phyloP scores from a whole-genome alignment of 148 eudicot genomes.

The Rhododendron griersonianum region DNA sequence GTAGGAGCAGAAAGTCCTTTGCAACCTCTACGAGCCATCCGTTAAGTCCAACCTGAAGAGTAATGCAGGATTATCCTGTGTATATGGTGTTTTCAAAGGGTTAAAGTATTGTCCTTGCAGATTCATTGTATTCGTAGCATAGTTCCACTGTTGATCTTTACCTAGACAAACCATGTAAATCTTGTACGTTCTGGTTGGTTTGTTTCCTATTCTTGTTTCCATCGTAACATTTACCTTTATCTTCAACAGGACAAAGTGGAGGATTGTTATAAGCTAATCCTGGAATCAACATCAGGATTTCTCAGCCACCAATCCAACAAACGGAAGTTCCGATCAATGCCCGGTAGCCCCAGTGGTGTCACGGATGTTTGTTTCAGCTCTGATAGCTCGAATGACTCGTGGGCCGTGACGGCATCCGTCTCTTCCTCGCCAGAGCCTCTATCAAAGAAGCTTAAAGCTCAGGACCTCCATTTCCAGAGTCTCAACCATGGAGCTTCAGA shows the following conservation, averaged over 20 bases:
- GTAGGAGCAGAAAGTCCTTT: background rate
- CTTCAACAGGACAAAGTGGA: slow-evolving; percentile 56
- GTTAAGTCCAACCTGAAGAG: background rate
- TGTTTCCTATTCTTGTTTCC: background rate
- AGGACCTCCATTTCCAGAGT: slow-evolving; percentile 20
- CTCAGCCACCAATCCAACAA: slow-evolving; percentile 34
- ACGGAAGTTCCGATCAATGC: slow-evolving; percentile 42
- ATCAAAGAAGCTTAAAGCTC: slow-evolving; percentile 43
- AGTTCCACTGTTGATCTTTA: background rate
- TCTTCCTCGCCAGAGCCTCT: slow-evolving; percentile 51
- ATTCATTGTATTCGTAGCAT: background rate
- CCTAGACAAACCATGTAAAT: background rate
- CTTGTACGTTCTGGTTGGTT: background rate
- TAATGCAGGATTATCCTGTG: background rate
- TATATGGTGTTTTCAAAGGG: background rate
- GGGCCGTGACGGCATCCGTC: slow-evolving; percentile 40
- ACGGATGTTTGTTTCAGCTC: slow-evolving; percentile 60
- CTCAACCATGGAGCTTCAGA: slow-evolving; percentile 20
- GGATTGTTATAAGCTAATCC: slow-evolving; percentile 45
- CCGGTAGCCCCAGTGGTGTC: slow-evolving; percentile 69
- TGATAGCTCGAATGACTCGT: slow-evolving; percentile 57
- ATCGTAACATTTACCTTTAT: background rate
- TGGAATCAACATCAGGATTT: slow-evolving; percentile 31
- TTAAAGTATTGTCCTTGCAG: background rate
- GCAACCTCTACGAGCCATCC: background rate